Base-by-base conservation (phyloP, 495 filamentous ascomycete species). In the Neurospora sp. region DNA sequence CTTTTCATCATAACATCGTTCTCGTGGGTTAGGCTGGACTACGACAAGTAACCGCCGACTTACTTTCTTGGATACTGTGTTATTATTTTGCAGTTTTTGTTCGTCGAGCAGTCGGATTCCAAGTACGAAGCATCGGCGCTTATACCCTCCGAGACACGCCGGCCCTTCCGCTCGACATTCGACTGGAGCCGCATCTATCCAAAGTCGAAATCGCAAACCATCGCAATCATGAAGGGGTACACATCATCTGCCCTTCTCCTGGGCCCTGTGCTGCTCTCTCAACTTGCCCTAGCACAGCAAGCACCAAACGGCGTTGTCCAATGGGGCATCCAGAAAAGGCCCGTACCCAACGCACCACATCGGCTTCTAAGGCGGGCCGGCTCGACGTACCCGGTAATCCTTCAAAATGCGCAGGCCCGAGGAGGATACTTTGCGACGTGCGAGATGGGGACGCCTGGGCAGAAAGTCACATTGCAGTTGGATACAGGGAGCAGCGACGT, bases 401-500 rank as follows among this genome's bases (percentile, higher is more conserved):
- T 86, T 45, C 77, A 77, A 17, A 86, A 86, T 71, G 78, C 84
- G 61, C 71, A 79, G 38, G 71, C 80, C 69, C 80, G 83, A 71
- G 84, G 84, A 69, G 85, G 91, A 20, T 96, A 96, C 75, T 91
- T 87, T 75, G 88, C 89, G 35, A 91, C 90, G 69, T 83, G 93
- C 75, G 86, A 82, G 41, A 76, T 96, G 40, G 93, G 93, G 17
- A 93, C 91, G 37, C 92, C 92, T 0, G 77, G 81, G 3, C 93
- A 96, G 77, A 80, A 82, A 8, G 73, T 96, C 40, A 86, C 86
- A 3, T 77, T 96, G 68, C 89, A 93, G 78, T 82, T 96, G 72
- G 93, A 96, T 78, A 96, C 93, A 1, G 93, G 93, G 22, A 96
- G 93, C 75, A 96, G 93, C 74, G 95, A 98, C 83, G 85, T 97